Base-by-base conservation (phyloP, 1,139 yeast species). In the Taphrina deformans region DNA sequence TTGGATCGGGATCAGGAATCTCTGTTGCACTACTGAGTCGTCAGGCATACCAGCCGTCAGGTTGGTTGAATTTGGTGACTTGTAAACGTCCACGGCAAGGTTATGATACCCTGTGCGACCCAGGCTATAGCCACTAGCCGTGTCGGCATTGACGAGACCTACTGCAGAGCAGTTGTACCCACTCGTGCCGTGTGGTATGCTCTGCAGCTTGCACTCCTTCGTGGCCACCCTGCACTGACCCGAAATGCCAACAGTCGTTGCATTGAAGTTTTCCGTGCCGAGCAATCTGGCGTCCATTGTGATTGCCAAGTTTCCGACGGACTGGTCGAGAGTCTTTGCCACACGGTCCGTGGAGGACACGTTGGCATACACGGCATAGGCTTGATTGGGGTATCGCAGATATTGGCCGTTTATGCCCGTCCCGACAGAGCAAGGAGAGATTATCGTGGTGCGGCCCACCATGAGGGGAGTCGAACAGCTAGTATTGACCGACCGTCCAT, bases 181-280 rank as follows among this genome's bases (percentile, higher is more conserved):
- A 44, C 48, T 44, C 27, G 48, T 9, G 2, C 48, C 48, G 21
- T 44, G 48, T 10, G 48, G 48, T 16, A 44, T 44, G 48, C 26
- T 44, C 26, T 10, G 27, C 10, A 44, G 7, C 10, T 44, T 18
- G n/a, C 48, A 44, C 24, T 21, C 48, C 2, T 44, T 44, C n/a
- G 48, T 44, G 48, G 48, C 48, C 7, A 44, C 48, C 6, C 48
- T 24, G n/a, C 48, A 44, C n/a, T 44, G 48, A 44, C 48, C 48
- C 7, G 48, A 44, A 7, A 44, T 44, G n/a, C 48, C 48, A 10
- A 44, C 48, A 9, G 48, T 44, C 48, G 48, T 44, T 2, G 48
- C 48, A 21, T 44, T 44, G 26, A 44, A 44, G 27, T 44, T 44
- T n/a, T 44, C 48, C 7, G 48, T 44, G 27, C 48, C 48, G 7